Base-by-base conservation (phyloP, 2,329 filamentous ascomycete species). In the Microcyclospora pomicola region DNA sequence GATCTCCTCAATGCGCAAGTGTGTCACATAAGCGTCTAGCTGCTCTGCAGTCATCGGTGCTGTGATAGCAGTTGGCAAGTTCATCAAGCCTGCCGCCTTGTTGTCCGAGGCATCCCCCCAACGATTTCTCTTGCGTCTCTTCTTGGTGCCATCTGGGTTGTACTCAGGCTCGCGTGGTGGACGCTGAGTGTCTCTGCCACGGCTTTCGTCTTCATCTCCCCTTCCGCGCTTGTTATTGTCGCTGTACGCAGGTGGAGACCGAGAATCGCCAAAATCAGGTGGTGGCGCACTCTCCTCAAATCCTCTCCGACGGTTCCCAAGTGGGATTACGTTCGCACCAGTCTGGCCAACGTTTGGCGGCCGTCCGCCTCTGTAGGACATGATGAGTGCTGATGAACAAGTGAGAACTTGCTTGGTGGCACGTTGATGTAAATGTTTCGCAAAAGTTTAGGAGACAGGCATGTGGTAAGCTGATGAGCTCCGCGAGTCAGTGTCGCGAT, bases 1-100 rank as follows among this genome's bases (percentile, higher is more conserved):
- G 56, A 98, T 98, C 65, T 98, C 91, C 63, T 98, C 88, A 57
- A 98, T 96, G 56, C 91, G 85, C 56, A 98, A 68, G 65, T 98
- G 88, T 50, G 96, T 70, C 15, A 87, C 91, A 61, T 98, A 98
- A 14, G 91, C 91, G 61, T 98, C 91, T 39, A 96, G 76, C 71
- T 98, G 91, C 65, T 98, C 91, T 58, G 81, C 88, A 39, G 91
- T 98, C 86, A 98, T 98, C 65, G 88, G 87, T 46, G 87, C 86
- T 63, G 88, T 79, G 61, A 98, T 96, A 56, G 88, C 85, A 12
- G 91, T 98, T 19, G 91, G 86, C 50, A 98, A 72, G 41, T 91
- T 91, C 87, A 98, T 96, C 45, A 98, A 72, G 48, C 91, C 91
- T 41, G 91, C 91, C 42, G 91, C 91, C 72, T 98, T 98, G 68